These are phyloP conservation scores for Thelonectria blattea DNA, from an alignment of 2,329 filamentous ascomycete genomes.

Conservation along the genomic window DNA sequence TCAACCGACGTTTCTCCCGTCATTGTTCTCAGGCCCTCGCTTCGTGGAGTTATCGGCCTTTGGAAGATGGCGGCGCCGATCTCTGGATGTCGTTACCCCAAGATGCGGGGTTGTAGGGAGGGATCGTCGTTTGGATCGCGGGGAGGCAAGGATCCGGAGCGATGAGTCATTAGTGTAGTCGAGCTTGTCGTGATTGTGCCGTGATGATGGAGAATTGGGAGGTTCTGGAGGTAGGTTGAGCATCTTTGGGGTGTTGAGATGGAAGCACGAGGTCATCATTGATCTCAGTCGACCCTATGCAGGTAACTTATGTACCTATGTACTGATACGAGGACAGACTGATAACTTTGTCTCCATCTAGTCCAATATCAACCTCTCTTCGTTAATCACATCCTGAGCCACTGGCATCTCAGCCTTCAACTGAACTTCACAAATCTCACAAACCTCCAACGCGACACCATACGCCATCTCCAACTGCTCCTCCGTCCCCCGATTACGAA, in stretches of 20 bases:
- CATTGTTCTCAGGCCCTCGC: neutral
- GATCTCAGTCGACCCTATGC: no score
- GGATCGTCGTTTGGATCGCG: neutral
- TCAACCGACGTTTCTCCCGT: neutral
- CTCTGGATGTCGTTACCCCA: constrained; percentile 27
- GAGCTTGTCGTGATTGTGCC: no score
- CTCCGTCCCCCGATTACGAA: constrained; percentile 33
- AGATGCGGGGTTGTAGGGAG: constrained; percentile 20
- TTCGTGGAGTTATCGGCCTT: neutral
- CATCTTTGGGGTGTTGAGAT: no score
- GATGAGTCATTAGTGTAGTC: constrained; percentile 20
- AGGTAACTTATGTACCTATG: no score
- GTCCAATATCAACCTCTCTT: constrained; percentile 22
- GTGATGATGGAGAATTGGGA: no score
- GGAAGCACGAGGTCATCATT: no score
- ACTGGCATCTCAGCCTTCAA: constrained; percentile 33
- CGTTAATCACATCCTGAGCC: constrained; percentile 33
- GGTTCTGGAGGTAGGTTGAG: no score
- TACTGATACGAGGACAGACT: no score
- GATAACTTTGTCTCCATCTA: neutral
- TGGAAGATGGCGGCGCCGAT: neutral
- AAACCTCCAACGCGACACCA: constrained; percentile 11
- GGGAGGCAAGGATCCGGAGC: constrained; percentile 3
- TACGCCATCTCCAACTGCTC: constrained; percentile 22
- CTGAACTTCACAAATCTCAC: constrained; percentile 26